phyloP scores from a whole-genome alignment of 768 basidiomycete genomes.

The Butyriboletus loyo region DNA sequence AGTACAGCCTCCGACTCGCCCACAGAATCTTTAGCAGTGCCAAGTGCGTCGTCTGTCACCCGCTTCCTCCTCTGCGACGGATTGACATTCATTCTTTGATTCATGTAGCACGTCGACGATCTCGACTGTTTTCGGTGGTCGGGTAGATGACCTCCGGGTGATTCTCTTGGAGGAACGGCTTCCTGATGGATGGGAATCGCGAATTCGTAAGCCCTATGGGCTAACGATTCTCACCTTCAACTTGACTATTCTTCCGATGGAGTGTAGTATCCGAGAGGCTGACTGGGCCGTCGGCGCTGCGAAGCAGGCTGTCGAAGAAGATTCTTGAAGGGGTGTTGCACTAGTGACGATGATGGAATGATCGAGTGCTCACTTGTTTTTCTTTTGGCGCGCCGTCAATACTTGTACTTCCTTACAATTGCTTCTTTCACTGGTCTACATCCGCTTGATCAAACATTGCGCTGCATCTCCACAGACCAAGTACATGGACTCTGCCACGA shows the following conservation, averaged over 20 bases:
- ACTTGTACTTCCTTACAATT: neutral
- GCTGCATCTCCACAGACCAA: neutral
- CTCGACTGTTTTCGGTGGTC: constrained; percentile 62
- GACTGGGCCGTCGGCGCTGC: constrained; percentile 7
- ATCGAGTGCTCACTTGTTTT: neutral
- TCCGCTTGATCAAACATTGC: neutral
- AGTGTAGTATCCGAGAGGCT: constrained; percentile 15
- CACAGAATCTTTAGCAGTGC: constrained; percentile 66
- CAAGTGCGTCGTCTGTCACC: constrained; percentile 45
- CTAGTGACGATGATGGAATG: neutral
- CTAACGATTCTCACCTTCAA: constrained; percentile 61
- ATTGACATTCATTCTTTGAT: neutral
- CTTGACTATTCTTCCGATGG: constrained; percentile 3
- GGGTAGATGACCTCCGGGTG: constrained; percentile 48
- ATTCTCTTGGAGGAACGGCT: constrained; percentile 69
- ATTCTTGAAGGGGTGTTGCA: neutral
- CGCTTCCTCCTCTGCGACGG: neutral
- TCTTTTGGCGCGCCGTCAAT: neutral
- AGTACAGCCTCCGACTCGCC: constrained; percentile 45
- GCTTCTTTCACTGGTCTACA: neutral
- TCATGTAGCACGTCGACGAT: constrained; percentile 55
- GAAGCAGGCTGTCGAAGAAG: neutral
- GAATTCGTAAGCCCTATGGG: constrained; percentile 51
- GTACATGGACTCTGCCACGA: constrained; percentile 13
- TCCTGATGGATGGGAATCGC: constrained; percentile 68